A percentile compares a stretch with the other conserved stretches of the same genome.
These are phyloP conservation scores for Acacia melanoxylon DNA, from an alignment of 306 rosid genomes.

Conservation along the genomic window DNA sequence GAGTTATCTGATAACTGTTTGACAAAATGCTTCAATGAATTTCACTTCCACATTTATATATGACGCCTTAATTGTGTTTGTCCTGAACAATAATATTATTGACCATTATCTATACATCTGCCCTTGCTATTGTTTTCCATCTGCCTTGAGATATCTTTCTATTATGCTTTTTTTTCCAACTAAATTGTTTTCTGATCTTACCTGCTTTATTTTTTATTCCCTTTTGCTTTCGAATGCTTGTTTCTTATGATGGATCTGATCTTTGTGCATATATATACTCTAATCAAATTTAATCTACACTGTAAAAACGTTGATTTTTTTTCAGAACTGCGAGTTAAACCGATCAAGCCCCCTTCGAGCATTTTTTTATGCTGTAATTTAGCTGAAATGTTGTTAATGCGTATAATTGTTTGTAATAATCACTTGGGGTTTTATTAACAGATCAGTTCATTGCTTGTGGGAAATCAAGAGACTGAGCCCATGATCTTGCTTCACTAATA, in stretches of 20 bases:
- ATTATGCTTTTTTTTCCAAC: not conserved
- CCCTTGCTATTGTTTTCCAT: not conserved
- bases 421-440: slow-evolving; percentile 27
- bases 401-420: not conserved
- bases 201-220: not conserved
- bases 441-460: slow-evolving; percentile 85
- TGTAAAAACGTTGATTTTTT: not conserved
- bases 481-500: slow-evolving; percentile 65
- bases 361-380: not conserved
- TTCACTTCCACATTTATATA: too few relatives aligned
- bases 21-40: too few relatives aligned
- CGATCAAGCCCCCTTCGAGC: not conserved
- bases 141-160: too few relatives aligned
- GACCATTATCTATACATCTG: too few relatives aligned
- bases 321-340: not conserved
- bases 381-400: not conserved
- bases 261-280: not conserved
- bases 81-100: too few relatives aligned
- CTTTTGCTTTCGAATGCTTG: not conserved
- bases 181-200: not conserved
- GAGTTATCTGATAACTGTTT: too few relatives aligned
- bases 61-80: too few relatives aligned
- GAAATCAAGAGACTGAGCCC: slow-evolving; percentile 67
- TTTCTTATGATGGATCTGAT: not conserved
- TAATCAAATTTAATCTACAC: not conserved